These are phyloP conservation scores for Amoeboaphelidium protococcarum DNA, from an alignment of 371 early-diverging fungal species.

Conservation along the genomic window DNA sequence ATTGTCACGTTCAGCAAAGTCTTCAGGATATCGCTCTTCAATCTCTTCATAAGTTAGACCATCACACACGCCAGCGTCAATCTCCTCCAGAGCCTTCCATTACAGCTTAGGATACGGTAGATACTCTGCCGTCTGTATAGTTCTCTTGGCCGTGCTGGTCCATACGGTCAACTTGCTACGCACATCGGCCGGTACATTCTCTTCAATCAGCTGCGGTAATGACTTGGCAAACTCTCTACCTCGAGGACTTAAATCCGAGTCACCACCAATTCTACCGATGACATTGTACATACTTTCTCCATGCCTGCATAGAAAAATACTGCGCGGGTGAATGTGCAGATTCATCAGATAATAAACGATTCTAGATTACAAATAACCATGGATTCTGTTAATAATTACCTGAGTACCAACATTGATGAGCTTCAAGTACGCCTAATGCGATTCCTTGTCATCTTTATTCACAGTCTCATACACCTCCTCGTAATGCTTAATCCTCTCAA, in stretches of 20 bases:
- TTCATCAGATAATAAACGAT: conserved; percentile 68
- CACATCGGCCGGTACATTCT: background rate
- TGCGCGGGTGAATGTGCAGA: conserved; percentile 22
- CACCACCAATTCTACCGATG: conserved; percentile 32
- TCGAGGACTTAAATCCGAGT: conserved; percentile 33
- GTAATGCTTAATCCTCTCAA: conserved; percentile 52
- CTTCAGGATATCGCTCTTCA: conserved; percentile 3
- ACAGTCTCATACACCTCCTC: conserved; percentile 51
- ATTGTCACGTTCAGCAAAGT: background rate
- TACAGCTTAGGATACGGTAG: background rate
- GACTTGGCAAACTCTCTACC: conserved; percentile 34
- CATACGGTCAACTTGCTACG: background rate
- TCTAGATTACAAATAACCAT: conserved; percentile 47
- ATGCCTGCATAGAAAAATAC: conserved; percentile 52
- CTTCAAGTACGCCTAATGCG: conserved; percentile 56
- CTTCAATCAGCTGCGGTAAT: conserved; percentile 29
- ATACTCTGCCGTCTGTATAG: background rate
- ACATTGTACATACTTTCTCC: conserved; percentile 32
- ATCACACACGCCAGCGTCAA: conserved; percentile 46
- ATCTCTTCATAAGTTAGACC: conserved; percentile 56
- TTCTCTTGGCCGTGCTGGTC: background rate
- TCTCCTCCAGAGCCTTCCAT: background rate
- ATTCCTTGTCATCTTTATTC: conserved; percentile 15
- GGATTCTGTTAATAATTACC: conserved; percentile 47
- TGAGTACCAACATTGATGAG: conserved; percentile 32